phyloP scores from a whole-genome alignment of 2,329 filamentous ascomycete species.

The Didymella segeticola region DNA sequence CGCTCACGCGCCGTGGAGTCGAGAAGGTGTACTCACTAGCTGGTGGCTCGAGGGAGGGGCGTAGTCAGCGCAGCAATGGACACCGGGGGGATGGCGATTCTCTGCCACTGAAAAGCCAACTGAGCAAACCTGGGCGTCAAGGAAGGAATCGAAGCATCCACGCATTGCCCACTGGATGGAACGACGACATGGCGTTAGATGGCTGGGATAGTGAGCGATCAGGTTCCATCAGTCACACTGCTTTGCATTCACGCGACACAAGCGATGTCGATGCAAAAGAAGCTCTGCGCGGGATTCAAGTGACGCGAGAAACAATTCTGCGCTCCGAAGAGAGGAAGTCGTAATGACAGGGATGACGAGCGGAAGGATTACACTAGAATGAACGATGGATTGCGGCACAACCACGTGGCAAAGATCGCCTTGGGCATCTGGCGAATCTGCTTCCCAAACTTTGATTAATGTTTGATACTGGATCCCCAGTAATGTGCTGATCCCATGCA shows the following conservation, averaged over 20 bases:
- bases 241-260: neutral
- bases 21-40: slow-evolving; percentile 16
- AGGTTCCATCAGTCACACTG: neutral
- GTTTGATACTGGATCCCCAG: neutral
- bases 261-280: neutral
- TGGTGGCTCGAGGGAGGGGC: slow-evolving; percentile 1
- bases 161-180: slow-evolving; percentile 10
- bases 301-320: slow-evolving; percentile 10
- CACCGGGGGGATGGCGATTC: slow-evolving; percentile 8
- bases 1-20: slow-evolving; percentile 20
- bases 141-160: slow-evolving; percentile 6
- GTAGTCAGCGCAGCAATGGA: neutral
- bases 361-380: neutral
- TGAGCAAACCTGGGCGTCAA: neutral
- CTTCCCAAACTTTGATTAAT: neutral
- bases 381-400: neutral
- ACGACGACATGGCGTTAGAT: slow-evolving; percentile 9
- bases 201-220: slow-evolving; percentile 13
- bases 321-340: slow-evolving; percentile 1
- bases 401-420: neutral
- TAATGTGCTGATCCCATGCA: neutral
- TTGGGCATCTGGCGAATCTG: neutral
- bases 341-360: neutral
- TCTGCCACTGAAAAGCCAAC: slow-evolving; percentile 11
- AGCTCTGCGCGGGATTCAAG: slow-evolving; percentile 6